Percentiles rank a stretch among this genome's conserved stretches.
These are phyloP conservation scores for Pyricularia sp. DNA, from an alignment of 2,329 filamentous ascomycete species.

Conservation along the genomic window DNA sequence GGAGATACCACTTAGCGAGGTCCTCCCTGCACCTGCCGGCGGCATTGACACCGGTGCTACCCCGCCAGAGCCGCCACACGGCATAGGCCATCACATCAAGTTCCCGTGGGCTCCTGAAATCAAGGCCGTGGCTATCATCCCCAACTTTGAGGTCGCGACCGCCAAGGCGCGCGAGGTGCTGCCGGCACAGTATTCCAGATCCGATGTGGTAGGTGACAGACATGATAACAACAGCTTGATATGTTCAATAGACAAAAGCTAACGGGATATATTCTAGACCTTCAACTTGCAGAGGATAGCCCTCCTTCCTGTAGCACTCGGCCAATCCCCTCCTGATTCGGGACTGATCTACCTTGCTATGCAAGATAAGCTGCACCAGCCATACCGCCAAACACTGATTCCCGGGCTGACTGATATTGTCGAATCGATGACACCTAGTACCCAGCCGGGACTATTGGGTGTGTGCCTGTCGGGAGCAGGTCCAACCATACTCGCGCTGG, in stretches of 20 bases:
- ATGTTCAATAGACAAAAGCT: not conserved
- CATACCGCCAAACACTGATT: conserved; percentile 83
- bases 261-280: conserved; percentile 27
- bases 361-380: conserved; percentile 98
- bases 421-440: conserved; percentile 75
- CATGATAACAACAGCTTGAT: not conserved
- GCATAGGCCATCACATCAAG: conserved; percentile 93
- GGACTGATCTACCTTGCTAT: conserved; percentile 94
- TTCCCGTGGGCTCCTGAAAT: conserved; percentile 91
- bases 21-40: conserved; percentile 78
- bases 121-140: conserved; percentile 93
- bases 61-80: conserved; percentile 77
- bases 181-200: conserved; percentile 63
- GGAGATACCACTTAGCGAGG: conserved; percentile 89
- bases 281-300: conserved; percentile 95
- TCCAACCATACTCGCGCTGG: conserved; percentile 85
- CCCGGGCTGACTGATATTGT: conserved; percentile 86
- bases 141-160: conserved; percentile 90
- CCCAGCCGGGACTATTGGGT: conserved; percentile 77
- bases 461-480: conserved; percentile 93
- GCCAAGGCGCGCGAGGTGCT: conserved; percentile 79
- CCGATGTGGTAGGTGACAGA: conserved; percentile 57
- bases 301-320: conserved; percentile 76
- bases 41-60: conserved; percentile 78
- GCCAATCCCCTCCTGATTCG: conserved; percentile 78